Conservation (phyloP, 139 green algal species). For the Asterochloris erici region DNA sequence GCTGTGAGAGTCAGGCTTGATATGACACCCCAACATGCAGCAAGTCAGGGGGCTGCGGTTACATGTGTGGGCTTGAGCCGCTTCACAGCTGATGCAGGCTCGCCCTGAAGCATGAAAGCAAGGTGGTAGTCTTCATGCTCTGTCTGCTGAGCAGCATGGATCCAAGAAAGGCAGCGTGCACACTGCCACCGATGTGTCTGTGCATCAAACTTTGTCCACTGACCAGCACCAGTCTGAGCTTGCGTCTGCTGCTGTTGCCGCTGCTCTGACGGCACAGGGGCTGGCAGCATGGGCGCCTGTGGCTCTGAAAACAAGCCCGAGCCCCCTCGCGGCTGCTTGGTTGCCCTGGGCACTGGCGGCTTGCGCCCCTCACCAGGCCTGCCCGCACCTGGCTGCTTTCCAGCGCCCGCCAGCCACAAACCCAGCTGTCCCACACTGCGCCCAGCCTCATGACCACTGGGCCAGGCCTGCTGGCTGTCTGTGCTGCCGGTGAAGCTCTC, state of each 20-base stretch:
- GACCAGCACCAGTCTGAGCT: not conserved
- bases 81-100: not conserved
- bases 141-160: not conserved
- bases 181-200: slow-evolving; percentile 4
- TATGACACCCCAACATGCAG: not conserved
- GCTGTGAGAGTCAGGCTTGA: too few relatives aligned
- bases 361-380: not conserved
- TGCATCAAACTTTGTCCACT: not conserved
- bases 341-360: not conserved
- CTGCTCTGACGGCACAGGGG: too few relatives aligned
- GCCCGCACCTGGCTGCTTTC: too few relatives aligned
- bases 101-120: slow-evolving; percentile 7
- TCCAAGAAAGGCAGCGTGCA: not conserved
- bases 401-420: not conserved
- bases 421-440: not conserved
- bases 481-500: not conserved
- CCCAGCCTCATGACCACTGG: too few relatives aligned
- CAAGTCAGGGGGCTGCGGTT: not conserved
- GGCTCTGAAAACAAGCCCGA: not conserved
- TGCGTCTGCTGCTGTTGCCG: not conserved
- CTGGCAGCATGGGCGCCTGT: not conserved
- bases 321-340: not conserved
- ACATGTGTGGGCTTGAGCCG: not conserved
- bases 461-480: not conserved
- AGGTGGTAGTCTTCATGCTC: slow-evolving; percentile 25